Percentiles rank a stretch among this genome's conserved stretches.
Evolutionary conservation across 1,284 basidiomycete genomes (phyloP).

Genomic region (Cutaneotrichosporon dermatis): DNA sequence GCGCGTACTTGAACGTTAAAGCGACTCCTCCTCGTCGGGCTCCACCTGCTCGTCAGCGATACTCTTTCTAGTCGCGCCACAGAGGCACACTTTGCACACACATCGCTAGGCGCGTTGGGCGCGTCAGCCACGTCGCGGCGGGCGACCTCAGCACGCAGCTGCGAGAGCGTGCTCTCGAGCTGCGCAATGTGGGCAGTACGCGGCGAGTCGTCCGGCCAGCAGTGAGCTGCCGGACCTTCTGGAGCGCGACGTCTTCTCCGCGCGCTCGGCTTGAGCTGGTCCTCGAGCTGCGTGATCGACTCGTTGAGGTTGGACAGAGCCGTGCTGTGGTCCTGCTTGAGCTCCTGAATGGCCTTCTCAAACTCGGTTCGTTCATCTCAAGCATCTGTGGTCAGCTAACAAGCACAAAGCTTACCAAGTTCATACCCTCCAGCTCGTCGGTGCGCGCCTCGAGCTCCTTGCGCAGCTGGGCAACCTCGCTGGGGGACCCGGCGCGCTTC

Average conservation of each 20-base stretch:
- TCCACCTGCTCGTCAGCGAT: constrained; percentile 3
- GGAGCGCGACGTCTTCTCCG: constrained; percentile 10
- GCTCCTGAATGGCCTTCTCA: constrained; percentile 20
- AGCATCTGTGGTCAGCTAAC: constrained; percentile 28
- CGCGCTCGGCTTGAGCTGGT: constrained; percentile 2
- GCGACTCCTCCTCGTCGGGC: constrained; percentile 1
- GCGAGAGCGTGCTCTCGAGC: constrained; percentile 10
- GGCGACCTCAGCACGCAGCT: constrained; percentile 13
- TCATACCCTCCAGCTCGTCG: constrained; percentile 38
- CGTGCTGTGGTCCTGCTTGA: constrained; percentile 6
- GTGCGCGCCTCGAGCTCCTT: constrained; percentile 26
- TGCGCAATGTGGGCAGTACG: constrained; percentile 1
- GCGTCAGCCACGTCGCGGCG: constrained; percentile 3
- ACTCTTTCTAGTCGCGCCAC: no score
- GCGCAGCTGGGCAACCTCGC: constrained; percentile 11
- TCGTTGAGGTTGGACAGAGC: constrained; percentile 1
- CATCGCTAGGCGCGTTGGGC: constrained; percentile 8
- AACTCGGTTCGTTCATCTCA: constrained; percentile 43
- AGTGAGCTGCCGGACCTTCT: constrained; percentile 3
- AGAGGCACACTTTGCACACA: constrained; percentile 1
- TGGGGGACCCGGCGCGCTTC: not conserved
- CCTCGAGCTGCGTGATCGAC: constrained; percentile 4
- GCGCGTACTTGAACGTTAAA: constrained; percentile 11
- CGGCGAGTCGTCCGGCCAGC: not conserved
- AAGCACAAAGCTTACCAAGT: constrained; percentile 24